Conservation (phyloP, 1,284 basidiomycete species). For the Dichomitus squalens region DNA sequence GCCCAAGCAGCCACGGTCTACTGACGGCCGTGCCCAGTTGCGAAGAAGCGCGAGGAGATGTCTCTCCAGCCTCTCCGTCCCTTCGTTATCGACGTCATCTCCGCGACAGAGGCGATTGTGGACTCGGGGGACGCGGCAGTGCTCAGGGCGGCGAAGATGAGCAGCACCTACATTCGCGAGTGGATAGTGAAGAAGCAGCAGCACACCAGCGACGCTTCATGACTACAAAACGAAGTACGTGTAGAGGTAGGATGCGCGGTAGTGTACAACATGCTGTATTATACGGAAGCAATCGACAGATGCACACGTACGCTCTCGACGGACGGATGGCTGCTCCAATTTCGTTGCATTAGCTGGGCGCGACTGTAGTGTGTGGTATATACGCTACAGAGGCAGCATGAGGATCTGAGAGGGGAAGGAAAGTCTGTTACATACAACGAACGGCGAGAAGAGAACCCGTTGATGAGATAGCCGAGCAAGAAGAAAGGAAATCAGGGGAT, state of each 20-base stretch:
- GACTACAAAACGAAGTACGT: neutral
- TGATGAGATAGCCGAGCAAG: neutral
- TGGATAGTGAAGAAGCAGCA: slow-evolving; percentile 65
- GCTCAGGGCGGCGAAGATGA: slow-evolving; percentile 82
- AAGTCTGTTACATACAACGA: slow-evolving; percentile 20
- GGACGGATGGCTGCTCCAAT: neutral
- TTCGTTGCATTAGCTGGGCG: slow-evolving; percentile 1
- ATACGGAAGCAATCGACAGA: no score
- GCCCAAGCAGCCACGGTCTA: neutral
- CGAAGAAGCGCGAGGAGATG: slow-evolving; percentile 55
- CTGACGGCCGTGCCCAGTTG: slow-evolving; percentile 48
- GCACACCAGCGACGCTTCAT: neutral
- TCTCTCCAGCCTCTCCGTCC: slow-evolving; percentile 62
- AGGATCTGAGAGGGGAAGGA: neutral
- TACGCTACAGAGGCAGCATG: slow-evolving; percentile 2
- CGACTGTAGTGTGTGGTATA: neutral
- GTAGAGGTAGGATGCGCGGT: neutral
- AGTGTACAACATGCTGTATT: neutral
- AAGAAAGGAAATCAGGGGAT: neutral
- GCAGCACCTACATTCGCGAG: slow-evolving; percentile 85
- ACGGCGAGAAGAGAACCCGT: neutral
- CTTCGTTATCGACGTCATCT: slow-evolving; percentile 89
- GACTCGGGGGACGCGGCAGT: slow-evolving; percentile 65
- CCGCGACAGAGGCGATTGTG: slow-evolving; percentile 54
- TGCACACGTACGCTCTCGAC: neutral